Percentiles rank a stretch among this genome's conserved stretches.
Conservation (phyloP, 805 yeast species). For the Schwanniomyces occidentalis region DNA sequence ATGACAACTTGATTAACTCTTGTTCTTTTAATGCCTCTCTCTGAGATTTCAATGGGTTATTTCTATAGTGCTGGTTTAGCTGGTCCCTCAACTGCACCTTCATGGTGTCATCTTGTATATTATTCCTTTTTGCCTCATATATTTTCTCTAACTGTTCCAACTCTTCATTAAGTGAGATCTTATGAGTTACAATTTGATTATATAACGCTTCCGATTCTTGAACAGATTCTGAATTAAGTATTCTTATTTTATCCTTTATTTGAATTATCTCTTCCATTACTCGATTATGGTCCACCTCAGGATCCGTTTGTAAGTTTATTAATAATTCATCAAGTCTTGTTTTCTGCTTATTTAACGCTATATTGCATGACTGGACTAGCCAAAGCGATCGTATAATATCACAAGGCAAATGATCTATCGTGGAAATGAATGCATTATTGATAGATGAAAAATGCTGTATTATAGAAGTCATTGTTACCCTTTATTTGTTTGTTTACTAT, state of each 20-base stretch:
- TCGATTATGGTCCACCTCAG: slow-evolving; percentile 1
- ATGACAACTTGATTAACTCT: slow-evolving; percentile 7
- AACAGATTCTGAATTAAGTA: slow-evolving; percentile 20
- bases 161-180: slow-evolving; percentile 22
- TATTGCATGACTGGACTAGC: slow-evolving; percentile 41
- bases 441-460: slow-evolving; percentile 28
- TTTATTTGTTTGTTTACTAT: not conserved
- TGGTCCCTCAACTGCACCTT: slow-evolving; percentile 26
- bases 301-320: slow-evolving; percentile 8
- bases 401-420: slow-evolving; percentile 45
- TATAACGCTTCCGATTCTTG: slow-evolving; percentile 28
- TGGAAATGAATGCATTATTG: slow-evolving; percentile 39
- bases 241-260: slow-evolving; percentile 10
- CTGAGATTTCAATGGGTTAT: slow-evolving; percentile 38
- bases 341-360: slow-evolving; percentile 23
- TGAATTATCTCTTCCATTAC: slow-evolving; percentile 3
- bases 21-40: slow-evolving; percentile 38
- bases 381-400: slow-evolving; percentile 44
- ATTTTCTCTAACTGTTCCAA: slow-evolving; percentile 22
- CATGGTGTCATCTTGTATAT: slow-evolving; percentile 9
- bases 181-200: slow-evolving; percentile 33
- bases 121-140: slow-evolving; percentile 12
- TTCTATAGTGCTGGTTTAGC: slow-evolving; percentile 33
- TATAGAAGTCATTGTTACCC: slow-evolving; percentile 10
- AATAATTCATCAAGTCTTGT: slow-evolving; percentile 19